Conservation (phyloP, 768 basidiomycete species). For the Boletus tylopilopsis region DNA sequence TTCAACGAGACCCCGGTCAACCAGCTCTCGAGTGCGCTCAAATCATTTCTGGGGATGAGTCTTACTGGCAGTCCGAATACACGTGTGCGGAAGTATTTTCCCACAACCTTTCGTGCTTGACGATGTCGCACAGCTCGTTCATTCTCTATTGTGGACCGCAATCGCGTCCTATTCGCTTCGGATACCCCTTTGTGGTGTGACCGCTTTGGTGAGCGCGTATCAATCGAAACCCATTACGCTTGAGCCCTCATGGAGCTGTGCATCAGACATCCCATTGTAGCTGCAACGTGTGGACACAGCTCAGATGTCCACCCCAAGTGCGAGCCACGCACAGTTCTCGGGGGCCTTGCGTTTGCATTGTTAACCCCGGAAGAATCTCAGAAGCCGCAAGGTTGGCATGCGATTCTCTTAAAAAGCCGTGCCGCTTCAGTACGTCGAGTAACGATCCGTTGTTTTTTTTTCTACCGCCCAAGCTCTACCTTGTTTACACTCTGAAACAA, state of each 20-base stretch:
- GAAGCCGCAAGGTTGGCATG: constrained; percentile 28
- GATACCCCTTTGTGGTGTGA: background rate
- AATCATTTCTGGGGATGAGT: background rate
- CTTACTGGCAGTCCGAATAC: background rate
- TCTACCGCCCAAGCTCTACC: constrained; percentile 7
- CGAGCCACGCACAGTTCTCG: constrained; percentile 12
- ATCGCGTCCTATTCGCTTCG: background rate
- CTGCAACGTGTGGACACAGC: constrained; percentile 14
- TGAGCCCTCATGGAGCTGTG: constrained; percentile 19
- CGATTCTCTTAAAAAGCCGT: constrained; percentile 26
- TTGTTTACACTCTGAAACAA: constrained; percentile 23
- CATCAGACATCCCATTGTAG: constrained; percentile 2
- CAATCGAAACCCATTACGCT: background rate
- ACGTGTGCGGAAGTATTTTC: constrained; percentile 6
- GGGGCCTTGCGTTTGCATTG: constrained; percentile 19
- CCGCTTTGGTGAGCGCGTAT: constrained; percentile 5
- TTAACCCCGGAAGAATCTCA: constrained; percentile 24
- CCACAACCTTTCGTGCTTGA: background rate
- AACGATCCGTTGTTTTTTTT: constrained; percentile 16
- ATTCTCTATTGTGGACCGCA: background rate
- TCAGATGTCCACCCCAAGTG: constrained; percentile 1
- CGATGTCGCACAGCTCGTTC: background rate
- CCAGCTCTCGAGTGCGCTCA: background rate
- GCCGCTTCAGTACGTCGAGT: constrained; percentile 4
- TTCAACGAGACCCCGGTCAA: constrained; percentile 20